These are phyloP conservation scores for Tetratostichococcus sp. DNA, from an alignment of 139 green algal genomes.

Conservation along the genomic window DNA sequence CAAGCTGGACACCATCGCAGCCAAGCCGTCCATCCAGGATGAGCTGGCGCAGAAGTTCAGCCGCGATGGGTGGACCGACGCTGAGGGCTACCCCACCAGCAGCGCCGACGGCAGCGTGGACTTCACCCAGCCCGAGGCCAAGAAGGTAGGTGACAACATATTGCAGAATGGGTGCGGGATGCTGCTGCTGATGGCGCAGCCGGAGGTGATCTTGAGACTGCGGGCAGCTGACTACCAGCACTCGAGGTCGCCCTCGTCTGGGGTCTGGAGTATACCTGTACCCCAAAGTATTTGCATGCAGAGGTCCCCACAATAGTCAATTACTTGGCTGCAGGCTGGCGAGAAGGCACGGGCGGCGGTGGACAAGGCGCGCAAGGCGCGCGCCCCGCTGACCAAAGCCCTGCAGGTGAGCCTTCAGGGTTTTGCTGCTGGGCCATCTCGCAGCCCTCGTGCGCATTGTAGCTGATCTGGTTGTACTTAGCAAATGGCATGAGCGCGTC, in stretches of 20 bases:
- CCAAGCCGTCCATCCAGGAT: conserved; percentile 18
- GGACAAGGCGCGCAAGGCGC: conserved; percentile 66
- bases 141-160: not conserved
- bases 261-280: not conserved
- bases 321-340: conserved; percentile 38
- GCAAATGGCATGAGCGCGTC: no score
- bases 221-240: no score
- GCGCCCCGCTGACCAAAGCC: conserved; percentile 18
- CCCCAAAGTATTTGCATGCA: no score
- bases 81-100: conserved; percentile 70
- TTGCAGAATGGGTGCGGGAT: not conserved
- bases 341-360: conserved; percentile 75
- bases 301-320: no score
- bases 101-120: conserved; percentile 72
- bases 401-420: not conserved
- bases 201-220: no score
- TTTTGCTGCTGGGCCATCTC: no score
- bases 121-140: conserved; percentile 56
- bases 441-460: no score
- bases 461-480: no score
- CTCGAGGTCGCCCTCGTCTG: no score
- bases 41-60: conserved; percentile 67
- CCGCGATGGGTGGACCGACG: conserved; percentile 56
- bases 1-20: conserved; percentile 47
- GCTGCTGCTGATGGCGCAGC: no score